Base-by-base conservation (phyloP, 2,329 filamentous ascomycete genomes). In the Fusarium buharicum region DNA sequence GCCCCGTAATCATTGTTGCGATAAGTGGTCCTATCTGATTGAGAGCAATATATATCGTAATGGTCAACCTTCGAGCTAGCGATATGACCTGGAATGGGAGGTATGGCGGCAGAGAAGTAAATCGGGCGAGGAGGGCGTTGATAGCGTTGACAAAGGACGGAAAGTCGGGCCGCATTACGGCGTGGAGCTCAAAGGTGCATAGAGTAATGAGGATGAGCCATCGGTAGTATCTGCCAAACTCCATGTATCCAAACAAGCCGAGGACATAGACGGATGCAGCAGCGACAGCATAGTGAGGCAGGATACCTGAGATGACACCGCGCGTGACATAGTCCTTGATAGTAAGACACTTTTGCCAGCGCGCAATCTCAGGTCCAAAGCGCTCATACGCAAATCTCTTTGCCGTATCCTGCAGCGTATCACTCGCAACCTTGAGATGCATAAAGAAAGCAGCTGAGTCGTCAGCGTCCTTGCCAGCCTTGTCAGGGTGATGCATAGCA, bases 381-480 rank as follows among this genome's bases (percentile, higher is more conserved):
- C 92, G 87, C 73, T 97, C 92, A 77, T 97, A 97, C 8, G 92
- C 93, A 74, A 95, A 96, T 52, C 92, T 84, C 70, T 85, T 88
- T 1, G 86, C 87, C 3, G 90, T 86, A 71, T 95, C 87, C n/a
- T 86, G 78, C 14, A 97, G 85, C 1, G 89, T 91, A 70, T 98
- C 95, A 71, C 92, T 86, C 6, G 92, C 93, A 40, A 88, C 81
- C 79, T 93, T 94, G 70, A 98, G 83, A 70, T 90, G 87, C 41
- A 97, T 87, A 76, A 96, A 98, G 76, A 89, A 70, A 50, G 74
- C 74, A 28, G 75, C 75, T 10, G 70, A 68, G 59, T 73, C 73
- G 39, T 53, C 62, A 17, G 60, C 69, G 38, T 72, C 71, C 56
- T 75, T 75, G 64, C 78, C 67, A 28, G 86, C 76, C 78, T 99